These are phyloP conservation scores for Gracilaria caudata DNA, from an alignment of 23 red algal genomes.

Conservation along the genomic window DNA sequence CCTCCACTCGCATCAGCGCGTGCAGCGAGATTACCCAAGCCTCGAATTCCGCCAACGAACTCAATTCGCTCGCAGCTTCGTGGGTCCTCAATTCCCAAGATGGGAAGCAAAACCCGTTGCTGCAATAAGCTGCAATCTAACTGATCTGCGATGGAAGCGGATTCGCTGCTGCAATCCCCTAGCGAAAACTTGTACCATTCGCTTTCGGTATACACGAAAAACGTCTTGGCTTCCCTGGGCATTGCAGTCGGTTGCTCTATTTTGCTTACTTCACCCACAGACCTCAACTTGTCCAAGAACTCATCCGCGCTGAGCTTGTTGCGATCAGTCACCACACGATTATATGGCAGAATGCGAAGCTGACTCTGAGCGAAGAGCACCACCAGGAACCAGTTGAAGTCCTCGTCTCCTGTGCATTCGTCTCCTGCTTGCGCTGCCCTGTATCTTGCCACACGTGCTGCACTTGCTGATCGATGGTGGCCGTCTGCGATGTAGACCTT, in stretches of 20 bases:
- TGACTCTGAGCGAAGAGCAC: constrained; percentile 62
- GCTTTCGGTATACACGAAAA: constrained; percentile 40
- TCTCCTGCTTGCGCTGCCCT: constrained; percentile 2
- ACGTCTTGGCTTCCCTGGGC: neutral
- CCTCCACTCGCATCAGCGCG: constrained; percentile 19
- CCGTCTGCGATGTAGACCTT: constrained; percentile 75
- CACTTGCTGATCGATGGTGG: constrained; percentile 74
- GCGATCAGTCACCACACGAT: constrained; percentile 56
- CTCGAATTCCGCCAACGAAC: constrained; percentile 68
- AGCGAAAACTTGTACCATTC: constrained; percentile 54
- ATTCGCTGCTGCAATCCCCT: neutral
- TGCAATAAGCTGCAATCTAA: constrained; percentile 63
- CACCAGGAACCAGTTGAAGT: constrained; percentile 55
- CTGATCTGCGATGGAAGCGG: neutral
- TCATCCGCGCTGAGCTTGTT: constrained; percentile 5
- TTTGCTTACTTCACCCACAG: constrained; percentile 17
- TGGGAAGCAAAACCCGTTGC: constrained; percentile 26
- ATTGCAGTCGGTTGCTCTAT: constrained; percentile 14
- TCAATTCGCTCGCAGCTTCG: constrained; percentile 52
- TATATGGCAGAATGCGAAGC: constrained; percentile 43
- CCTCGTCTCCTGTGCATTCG: neutral
- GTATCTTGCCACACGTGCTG: constrained; percentile 38
- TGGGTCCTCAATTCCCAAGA: constrained; percentile 55
- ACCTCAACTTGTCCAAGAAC: constrained; percentile 31
- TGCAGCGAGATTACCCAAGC: constrained; percentile 16